Percentiles rank a stretch among this genome's conserved stretches.
phyloP scores from a whole-genome alignment of 1,284 basidiomycete genomes.

The Naganishia liquefaciens region DNA sequence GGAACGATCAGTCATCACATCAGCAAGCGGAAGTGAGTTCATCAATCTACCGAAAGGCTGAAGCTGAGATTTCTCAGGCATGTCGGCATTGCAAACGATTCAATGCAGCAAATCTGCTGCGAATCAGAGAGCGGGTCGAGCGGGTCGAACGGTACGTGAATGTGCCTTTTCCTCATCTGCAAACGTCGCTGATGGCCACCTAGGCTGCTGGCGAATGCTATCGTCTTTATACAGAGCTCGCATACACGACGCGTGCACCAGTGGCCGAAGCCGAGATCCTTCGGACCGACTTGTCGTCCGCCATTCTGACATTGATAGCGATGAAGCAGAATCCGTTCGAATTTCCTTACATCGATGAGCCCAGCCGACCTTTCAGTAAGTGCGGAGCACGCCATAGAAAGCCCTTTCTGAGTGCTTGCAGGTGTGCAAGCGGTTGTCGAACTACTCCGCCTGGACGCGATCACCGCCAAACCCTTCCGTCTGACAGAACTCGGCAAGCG shows the following conservation, averaged over 20 bases:
- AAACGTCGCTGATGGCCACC: constrained; percentile 43
- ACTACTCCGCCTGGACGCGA: constrained; percentile 24
- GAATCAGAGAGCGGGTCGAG: constrained; percentile 78
- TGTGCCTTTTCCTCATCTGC: neutral
- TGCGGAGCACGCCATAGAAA: neutral
- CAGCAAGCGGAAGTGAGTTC: constrained; percentile 62
- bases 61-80: constrained; percentile 58
- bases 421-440: neutral
- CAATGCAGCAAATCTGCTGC: constrained; percentile 87
- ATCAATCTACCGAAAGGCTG: constrained; percentile 33
- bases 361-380: constrained; percentile 56
- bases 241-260: constrained; percentile 66
- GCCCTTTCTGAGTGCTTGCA: neutral
- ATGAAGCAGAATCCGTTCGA: constrained; percentile 74
- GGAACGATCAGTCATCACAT: constrained; percentile 72
- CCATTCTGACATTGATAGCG: constrained; percentile 79
- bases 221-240: constrained; percentile 79
- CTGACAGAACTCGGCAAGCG: constrained; percentile 71
- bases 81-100: constrained; percentile 82
- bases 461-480: constrained; percentile 46
- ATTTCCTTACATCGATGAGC: constrained; percentile 81
- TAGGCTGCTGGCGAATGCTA: constrained; percentile 80
- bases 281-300: constrained; percentile 77
- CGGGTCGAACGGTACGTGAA: constrained; percentile 74
- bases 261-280: constrained; percentile 84